Percentiles rank a stretch among this genome's conserved stretches.
Conservation (phyloP, 805 yeast genomes). For the Candida ovalis region DNA sequence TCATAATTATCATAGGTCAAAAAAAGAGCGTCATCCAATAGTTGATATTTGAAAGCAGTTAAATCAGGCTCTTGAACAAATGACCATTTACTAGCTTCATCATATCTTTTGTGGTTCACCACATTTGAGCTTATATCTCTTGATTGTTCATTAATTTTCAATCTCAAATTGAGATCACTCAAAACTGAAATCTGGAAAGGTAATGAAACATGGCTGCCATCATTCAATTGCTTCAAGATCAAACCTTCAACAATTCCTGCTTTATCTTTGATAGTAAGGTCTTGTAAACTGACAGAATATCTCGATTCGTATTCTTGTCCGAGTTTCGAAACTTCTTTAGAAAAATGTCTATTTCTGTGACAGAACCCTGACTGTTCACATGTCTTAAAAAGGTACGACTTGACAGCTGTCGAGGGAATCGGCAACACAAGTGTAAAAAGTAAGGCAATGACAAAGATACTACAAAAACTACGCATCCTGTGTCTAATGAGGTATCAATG, state of each 20-base stretch:
- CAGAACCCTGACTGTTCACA: conserved; percentile 87
- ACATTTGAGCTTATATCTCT: conserved; percentile 20
- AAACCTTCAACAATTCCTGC: conserved; percentile 39
- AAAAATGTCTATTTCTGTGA: conserved; percentile 68
- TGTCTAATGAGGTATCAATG: background rate
- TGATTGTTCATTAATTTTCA: conserved; percentile 62
- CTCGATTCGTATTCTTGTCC: conserved; percentile 30
- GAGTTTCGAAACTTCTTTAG: conserved; percentile 34
- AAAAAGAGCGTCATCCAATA: conserved; percentile 17
- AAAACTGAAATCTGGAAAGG: conserved; percentile 59
- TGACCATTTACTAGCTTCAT: conserved; percentile 59
- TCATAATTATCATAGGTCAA: conserved; percentile 41
- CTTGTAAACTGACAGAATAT: conserved; percentile 38
- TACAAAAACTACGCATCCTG: background rate
- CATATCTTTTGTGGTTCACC: conserved; percentile 47
- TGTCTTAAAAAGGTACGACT: conserved; percentile 65
- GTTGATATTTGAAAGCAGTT: conserved; percentile 18
- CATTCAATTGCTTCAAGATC: conserved; percentile 43
- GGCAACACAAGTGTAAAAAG: conserved; percentile 5
- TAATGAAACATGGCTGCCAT: conserved; percentile 39
- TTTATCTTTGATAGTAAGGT: conserved; percentile 27
- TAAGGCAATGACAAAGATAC: background rate
- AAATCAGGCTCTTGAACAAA: conserved; percentile 33
- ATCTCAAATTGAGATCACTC: conserved; percentile 54
- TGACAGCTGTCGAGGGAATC: conserved; percentile 40